Evolutionary conservation across 164 flowering plant species (phyloP).

Genomic region (Umbellularia californica): DNA sequence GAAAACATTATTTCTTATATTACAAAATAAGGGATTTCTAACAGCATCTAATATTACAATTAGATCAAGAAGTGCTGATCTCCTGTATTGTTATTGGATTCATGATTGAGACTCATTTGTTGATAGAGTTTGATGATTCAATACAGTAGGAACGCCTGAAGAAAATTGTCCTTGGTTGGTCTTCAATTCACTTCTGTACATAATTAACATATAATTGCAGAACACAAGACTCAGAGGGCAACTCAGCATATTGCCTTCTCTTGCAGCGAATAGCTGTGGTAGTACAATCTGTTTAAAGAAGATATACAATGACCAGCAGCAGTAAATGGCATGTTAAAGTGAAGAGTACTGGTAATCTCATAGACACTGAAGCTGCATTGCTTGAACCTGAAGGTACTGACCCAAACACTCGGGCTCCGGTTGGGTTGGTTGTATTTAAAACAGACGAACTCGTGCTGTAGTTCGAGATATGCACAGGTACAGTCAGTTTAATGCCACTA

Average conservation of each 20-base stretch:
- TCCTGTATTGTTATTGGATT: neutral
- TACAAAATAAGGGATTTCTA: neutral
- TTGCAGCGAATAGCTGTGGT: neutral
- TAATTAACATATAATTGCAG: neutral
- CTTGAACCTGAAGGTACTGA: constrained; percentile 37
- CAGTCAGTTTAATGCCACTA: neutral
- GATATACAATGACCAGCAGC: constrained; percentile 5
- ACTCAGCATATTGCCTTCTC: constrained; percentile 14
- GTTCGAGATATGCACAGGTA: neutral
- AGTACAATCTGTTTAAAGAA: constrained; percentile 4
- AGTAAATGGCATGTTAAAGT: constrained; percentile 10
- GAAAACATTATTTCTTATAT: neutral
- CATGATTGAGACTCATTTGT: neutral
- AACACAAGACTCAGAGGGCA: neutral
- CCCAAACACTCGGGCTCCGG: constrained; percentile 42
- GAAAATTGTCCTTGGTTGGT: neutral
- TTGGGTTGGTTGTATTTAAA: constrained; percentile 46
- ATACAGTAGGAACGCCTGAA: neutral
- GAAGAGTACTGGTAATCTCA: constrained; percentile 10
- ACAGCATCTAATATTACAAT: neutral
- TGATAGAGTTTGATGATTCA: neutral
- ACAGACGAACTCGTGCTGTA: constrained; percentile 52
- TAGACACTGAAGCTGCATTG: constrained; percentile 10
- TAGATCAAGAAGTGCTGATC: neutral
- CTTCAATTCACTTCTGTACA: neutral